Evolutionary conservation across 352 stramenopile genomes (phyloP).

Genomic region (Phytophthora vignae): DNA sequence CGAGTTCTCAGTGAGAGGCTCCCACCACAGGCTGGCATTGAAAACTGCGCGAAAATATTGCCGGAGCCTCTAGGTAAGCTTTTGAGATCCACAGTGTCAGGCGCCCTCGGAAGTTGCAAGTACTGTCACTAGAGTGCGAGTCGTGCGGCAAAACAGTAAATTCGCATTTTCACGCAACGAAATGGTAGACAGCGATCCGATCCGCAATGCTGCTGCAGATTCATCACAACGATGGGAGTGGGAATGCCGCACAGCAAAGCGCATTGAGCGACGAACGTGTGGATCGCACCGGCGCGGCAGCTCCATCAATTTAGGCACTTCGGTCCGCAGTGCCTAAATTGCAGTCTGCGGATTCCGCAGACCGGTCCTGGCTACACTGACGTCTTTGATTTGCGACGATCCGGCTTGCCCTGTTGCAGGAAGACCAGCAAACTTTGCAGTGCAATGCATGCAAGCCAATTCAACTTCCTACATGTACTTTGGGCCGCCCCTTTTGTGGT

Average conservation of each 20-base stretch:
- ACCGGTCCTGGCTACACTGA: slow-evolving; percentile 17
- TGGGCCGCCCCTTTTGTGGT: slow-evolving; percentile 28
- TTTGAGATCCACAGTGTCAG: no score
- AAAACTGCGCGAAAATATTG: no score
- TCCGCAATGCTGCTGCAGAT: not conserved
- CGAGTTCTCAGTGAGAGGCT: no score
- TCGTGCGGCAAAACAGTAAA: not conserved
- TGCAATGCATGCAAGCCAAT: not conserved
- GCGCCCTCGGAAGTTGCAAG: no score
- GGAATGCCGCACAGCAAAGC: not conserved
- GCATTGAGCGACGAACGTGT: slow-evolving; percentile 5
- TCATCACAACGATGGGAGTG: slow-evolving; percentile 18
- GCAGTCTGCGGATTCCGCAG: not conserved
- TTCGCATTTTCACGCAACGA: not conserved
- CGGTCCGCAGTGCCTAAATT: no score
- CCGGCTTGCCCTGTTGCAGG: slow-evolving; percentile 20
- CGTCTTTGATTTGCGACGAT: slow-evolving; percentile 34
- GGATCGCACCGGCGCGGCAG: not conserved
- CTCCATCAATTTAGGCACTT: slow-evolving; percentile 3
- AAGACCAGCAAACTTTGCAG: not conserved
- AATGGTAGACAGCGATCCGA: not conserved
- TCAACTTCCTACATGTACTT: not conserved
- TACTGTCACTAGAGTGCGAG: not conserved
- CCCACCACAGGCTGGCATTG: no score
- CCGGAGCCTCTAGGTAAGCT: no score